phyloP scores from a whole-genome alignment of 2,329 filamentous ascomycete species.

The Phaeosphaeria sp. region DNA sequence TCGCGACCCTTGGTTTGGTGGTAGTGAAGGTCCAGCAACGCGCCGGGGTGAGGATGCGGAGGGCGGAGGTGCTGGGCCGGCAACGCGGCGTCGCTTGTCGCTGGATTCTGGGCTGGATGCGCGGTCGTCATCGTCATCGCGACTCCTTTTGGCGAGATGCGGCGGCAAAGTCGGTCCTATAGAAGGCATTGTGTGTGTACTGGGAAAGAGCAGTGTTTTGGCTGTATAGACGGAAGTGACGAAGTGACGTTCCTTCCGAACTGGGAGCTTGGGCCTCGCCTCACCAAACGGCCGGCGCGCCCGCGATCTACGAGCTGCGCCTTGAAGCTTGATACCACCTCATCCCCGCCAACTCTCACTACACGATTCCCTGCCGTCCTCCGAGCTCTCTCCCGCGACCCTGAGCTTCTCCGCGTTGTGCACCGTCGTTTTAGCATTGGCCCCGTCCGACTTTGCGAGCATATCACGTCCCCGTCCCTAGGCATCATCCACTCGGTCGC shows the following conservation, averaged over 20 bases:
- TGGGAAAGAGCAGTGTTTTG: slow-evolving; percentile 2
- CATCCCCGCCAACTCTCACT: slow-evolving; percentile 2
- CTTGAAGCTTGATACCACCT: slow-evolving; percentile 25
- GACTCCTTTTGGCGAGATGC: slow-evolving; percentile 63
- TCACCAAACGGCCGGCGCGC: slow-evolving; percentile 18
- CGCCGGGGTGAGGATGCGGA: slow-evolving; percentile 37
- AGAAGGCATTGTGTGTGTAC: slow-evolving; percentile 62
- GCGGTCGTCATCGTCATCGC: slow-evolving; percentile 52
- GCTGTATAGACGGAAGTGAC: background rate
- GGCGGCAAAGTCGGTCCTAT: slow-evolving; percentile 75
- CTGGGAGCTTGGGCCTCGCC: slow-evolving; percentile 31
- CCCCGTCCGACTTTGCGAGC: background rate
- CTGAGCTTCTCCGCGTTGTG: background rate
- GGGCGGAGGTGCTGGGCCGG: slow-evolving; percentile 64
- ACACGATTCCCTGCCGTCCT: background rate
- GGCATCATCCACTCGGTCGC: background rate
- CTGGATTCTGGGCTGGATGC: slow-evolving; percentile 49
- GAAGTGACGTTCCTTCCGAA: slow-evolving; percentile 15
- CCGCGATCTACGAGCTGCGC: slow-evolving; percentile 18
- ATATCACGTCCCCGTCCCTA: background rate
- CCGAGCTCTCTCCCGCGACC: background rate
- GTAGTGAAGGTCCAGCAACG: slow-evolving; percentile 59
- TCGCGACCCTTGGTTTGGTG: slow-evolving; percentile 49
- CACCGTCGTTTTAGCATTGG: background rate
- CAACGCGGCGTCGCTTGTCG: slow-evolving; percentile 59